phyloP scores from a whole-genome alignment of 1,284 basidiomycete species.

The Moesziomyces parantarcticus region DNA sequence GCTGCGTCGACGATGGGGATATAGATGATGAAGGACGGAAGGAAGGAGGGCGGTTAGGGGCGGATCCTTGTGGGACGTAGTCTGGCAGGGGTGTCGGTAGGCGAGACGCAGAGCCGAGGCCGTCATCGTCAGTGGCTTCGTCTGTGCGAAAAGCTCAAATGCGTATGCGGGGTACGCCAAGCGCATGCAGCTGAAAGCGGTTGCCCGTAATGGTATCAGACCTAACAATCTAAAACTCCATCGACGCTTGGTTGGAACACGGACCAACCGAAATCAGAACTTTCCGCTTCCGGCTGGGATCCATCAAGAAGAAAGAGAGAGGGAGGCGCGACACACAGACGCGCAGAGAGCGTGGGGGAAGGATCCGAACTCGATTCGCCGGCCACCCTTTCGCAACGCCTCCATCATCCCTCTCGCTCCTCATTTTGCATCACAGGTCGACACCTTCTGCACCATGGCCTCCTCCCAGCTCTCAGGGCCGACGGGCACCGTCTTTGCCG shows the following conservation, averaged over 20 bases:
- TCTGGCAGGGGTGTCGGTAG: too few species aligned
- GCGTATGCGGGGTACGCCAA: neutral
- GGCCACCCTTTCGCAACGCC: neutral
- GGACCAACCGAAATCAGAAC: neutral
- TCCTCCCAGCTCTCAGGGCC: constrained; percentile 12
- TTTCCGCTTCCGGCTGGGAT: neutral
- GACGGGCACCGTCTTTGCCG: constrained; percentile 36
- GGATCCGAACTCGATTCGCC: too few species aligned
- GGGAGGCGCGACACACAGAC: too few species aligned
- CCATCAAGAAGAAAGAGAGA: neutral
- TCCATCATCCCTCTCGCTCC: too few species aligned
- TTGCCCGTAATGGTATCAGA: neutral
- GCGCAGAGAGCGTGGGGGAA: neutral
- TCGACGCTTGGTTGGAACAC: neutral
- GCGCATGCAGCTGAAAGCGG: neutral
- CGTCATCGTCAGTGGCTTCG: too few species aligned
- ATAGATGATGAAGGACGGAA: neutral
- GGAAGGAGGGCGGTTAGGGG: neutral
- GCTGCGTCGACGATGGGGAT: too few species aligned
- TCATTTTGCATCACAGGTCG: too few species aligned
- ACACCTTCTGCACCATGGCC: constrained; percentile 8
- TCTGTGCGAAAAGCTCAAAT: neutral
- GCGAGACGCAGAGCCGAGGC: too few species aligned
- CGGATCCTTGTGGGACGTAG: neutral
- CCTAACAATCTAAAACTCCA: neutral